Conservation (phyloP, 176 grass and related monocot genomes). For the Otatea glauca region DNA sequence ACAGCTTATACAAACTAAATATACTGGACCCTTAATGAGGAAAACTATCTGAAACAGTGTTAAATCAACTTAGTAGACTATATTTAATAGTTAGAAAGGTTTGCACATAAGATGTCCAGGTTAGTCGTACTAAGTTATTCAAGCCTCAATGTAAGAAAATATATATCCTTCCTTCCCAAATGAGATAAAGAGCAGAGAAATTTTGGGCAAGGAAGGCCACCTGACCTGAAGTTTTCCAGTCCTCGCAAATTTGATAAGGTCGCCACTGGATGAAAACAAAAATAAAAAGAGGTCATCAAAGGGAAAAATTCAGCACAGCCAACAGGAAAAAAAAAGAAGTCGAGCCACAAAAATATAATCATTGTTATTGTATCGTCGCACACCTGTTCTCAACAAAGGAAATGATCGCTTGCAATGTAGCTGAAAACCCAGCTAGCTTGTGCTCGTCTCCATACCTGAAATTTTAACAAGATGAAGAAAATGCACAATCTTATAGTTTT, state of each 20-base stretch:
- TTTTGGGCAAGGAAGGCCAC: neutral
- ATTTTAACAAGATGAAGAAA: neutral
- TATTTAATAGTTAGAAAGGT: neutral
- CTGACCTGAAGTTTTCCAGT: constrained; percentile 91
- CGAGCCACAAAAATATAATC: neutral
- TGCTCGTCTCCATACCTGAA: constrained; percentile 97
- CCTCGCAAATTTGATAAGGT: constrained; percentile 93
- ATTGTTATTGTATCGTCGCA: neutral
- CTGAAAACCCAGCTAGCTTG: constrained; percentile 97
- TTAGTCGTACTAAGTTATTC: neutral
- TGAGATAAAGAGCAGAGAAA: neutral
- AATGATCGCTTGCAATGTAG: constrained; percentile 95
- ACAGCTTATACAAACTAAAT: constrained; percentile 97
- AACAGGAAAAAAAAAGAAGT: neutral
- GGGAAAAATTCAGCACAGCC: neutral
- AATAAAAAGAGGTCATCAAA: neutral
- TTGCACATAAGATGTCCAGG: constrained; percentile 9
- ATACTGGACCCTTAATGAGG: constrained; percentile 95
- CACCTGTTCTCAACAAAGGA: constrained; percentile 97
- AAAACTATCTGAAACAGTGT: constrained; percentile 80
- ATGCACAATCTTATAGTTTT: neutral
- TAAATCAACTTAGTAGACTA: constrained; percentile 36
- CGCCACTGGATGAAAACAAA: constrained; percentile 60
- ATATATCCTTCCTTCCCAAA: neutral
- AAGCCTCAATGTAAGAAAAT: neutral